phyloP scores from a whole-genome alignment of 2,329 filamentous ascomycete species.

The Seiridium cupressi region DNA sequence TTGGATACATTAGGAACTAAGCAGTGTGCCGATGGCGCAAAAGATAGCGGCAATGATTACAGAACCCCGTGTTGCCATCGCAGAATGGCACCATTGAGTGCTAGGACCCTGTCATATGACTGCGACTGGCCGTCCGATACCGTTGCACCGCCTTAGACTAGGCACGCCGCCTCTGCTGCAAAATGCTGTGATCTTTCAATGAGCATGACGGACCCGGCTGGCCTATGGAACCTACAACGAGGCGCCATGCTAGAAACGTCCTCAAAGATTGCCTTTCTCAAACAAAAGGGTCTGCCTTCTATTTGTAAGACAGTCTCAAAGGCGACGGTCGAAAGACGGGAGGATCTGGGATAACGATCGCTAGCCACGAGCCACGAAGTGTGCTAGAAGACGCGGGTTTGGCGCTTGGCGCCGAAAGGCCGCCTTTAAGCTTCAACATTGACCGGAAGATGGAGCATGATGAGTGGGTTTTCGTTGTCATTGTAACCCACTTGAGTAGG shows the following conservation, averaged over 20 bases:
- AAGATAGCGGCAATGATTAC: not conserved
- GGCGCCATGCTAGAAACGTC: too few species aligned
- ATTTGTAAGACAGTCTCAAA: not conserved
- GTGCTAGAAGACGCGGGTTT: not conserved
- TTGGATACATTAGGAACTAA: not conserved
- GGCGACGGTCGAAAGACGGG: not conserved
- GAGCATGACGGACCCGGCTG: too few species aligned
- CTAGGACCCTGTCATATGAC: conserved; percentile 4
- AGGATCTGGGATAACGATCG: not conserved
- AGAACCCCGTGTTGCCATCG: not conserved
- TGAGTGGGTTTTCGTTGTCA: not conserved
- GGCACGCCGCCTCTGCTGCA: not conserved
- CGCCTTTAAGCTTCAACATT: too few species aligned
- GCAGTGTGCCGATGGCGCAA: not conserved
- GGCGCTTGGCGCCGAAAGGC: not conserved
- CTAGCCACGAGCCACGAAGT: not conserved
- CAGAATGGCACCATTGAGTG: not conserved
- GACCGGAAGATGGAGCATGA: not conserved
- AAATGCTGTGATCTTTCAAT: too few species aligned
- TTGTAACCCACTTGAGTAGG: conserved; percentile 2
- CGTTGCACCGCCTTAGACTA: not conserved
- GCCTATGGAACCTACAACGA: too few species aligned
- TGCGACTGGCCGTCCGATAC: not conserved
- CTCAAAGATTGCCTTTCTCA: not conserved
- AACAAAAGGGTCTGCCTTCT: not conserved